Base-by-base conservation (phyloP, 345 rosid species). In the Ceriops decandra region DNA sequence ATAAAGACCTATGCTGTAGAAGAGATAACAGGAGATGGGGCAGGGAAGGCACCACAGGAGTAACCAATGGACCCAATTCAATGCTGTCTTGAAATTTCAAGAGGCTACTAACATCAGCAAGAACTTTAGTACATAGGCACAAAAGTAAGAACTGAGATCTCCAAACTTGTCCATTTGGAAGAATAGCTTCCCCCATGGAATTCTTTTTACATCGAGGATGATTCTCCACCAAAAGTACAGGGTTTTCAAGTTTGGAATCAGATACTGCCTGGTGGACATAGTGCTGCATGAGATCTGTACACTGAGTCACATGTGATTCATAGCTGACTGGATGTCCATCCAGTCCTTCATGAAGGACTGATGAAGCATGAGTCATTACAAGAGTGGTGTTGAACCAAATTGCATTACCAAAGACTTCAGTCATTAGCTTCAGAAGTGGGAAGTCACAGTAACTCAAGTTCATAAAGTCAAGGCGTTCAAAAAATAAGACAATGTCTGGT, bases 351-450 rank as follows among this genome's bases (percentile, higher is more conserved):
- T 88, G 89, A 70, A 78, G 83, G 65, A 79, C 27, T 60, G 83
- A 77, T 28, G 93, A 84, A 66, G 92, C 90, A 85, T 91, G 95
- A 24, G 93, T 95, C 89, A 91, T 79, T 68, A 91, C 96, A 63
- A 95, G 87, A 76, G 90, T 84, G 46, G 96, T 88, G 77, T 90
- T 90, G 71, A 90, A 87, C 99, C 99, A 95, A 69, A 90, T 70
- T 35, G 91, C 88, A 73, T 69, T 62, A 63, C 97, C 97, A 70
- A 91, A 84, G 51, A 83, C 81, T 69, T 91, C 89, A 35, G 86
- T 91, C 77, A 91, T 82, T 68, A 91, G 92, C 84, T 83, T 85
- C 78, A 90, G 78, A 61, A 95, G 92, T 60, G 91, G 89, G 46
- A 76, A 84, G 76, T 91, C 95, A 72, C 83, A 74, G 60, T 85